phyloP scores from a whole-genome alignment of 805 yeast species.

The Deakozyma indianensis region DNA sequence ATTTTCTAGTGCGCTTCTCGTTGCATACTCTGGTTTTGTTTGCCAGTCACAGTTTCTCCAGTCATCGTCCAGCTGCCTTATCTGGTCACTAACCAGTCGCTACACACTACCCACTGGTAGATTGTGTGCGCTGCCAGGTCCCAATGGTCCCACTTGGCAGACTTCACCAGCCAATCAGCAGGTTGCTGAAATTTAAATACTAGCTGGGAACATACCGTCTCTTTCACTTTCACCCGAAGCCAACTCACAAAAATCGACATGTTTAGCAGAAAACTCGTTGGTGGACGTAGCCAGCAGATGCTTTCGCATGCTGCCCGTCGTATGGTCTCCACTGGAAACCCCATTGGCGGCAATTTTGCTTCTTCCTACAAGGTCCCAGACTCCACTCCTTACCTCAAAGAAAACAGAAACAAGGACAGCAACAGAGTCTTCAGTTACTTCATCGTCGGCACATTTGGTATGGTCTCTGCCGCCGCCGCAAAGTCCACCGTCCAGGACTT shows the following conservation, averaged over 20 bases:
- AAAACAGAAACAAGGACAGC: constrained; percentile 53
- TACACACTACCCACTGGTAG: too few relatives aligned
- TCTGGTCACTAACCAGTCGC: too few relatives aligned
- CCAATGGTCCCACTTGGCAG: neutral
- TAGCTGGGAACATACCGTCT: too few relatives aligned
- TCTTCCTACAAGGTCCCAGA: constrained; percentile 81
- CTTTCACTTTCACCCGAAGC: too few relatives aligned
- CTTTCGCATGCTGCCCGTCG: neutral
- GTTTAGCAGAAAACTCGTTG: neutral
- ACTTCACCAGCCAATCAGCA: neutral
- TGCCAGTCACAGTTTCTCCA: too few relatives aligned
- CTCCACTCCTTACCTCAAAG: constrained; percentile 66
- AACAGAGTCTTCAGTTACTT: constrained; percentile 84
- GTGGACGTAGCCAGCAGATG: neutral
- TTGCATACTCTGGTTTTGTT: too few relatives aligned
- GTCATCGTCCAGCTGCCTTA: too few relatives aligned
- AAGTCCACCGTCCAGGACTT: constrained; percentile 88
- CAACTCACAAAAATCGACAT: neutral
- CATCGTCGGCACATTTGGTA: constrained; percentile 93
- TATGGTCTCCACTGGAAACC: constrained; percentile 4
- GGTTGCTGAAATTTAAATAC: neutral
- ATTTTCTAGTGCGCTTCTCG: too few relatives aligned
- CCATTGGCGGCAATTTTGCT: constrained; percentile 25
- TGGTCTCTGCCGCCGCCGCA: constrained; percentile 85
- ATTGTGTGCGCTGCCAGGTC: too few relatives aligned